Evolutionary conservation across 1,284 basidiomycete species (phyloP).

Genomic region (Ganoderma leucocontextum): DNA sequence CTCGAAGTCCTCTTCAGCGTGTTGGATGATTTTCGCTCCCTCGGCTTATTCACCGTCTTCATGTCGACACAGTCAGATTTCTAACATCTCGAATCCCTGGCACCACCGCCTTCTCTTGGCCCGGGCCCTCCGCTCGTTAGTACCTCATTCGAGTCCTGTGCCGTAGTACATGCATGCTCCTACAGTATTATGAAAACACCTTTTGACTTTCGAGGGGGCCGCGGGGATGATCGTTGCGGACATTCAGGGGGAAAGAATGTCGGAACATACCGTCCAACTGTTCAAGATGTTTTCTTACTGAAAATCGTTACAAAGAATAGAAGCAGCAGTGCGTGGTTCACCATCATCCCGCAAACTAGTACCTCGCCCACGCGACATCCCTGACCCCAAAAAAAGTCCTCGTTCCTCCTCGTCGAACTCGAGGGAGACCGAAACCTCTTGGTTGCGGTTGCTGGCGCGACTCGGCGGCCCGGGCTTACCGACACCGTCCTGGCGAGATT

Average conservation of each 20-base stretch:
- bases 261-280: slow-evolving; percentile 65
- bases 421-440: slow-evolving; percentile 53
- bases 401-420: slow-evolving; percentile 81
- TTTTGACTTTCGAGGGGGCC: slow-evolving; percentile 66
- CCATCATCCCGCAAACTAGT: too few species aligned
- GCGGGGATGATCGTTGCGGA: slow-evolving; percentile 71
- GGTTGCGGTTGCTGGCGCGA: too few species aligned
- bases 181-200: too few species aligned
- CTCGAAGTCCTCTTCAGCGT: not conserved
- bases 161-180: too few species aligned
- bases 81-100: not conserved
- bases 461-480: too few species aligned
- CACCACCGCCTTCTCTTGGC: too few species aligned
- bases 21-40: not conserved
- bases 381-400: slow-evolving; percentile 52
- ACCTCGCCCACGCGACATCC: too few species aligned
- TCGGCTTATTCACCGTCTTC: not conserved
- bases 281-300: too few species aligned
- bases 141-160: too few species aligned
- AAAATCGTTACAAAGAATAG: slow-evolving; percentile 43
- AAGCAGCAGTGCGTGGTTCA: too few species aligned
- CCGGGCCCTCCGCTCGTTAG: too few species aligned
- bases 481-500: too few species aligned
- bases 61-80: not conserved
- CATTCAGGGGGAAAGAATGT: slow-evolving; percentile 52